Evolutionary conservation across 352 stramenopile genomes (phyloP).

Genomic region (Blastocystis sp.): DNA sequence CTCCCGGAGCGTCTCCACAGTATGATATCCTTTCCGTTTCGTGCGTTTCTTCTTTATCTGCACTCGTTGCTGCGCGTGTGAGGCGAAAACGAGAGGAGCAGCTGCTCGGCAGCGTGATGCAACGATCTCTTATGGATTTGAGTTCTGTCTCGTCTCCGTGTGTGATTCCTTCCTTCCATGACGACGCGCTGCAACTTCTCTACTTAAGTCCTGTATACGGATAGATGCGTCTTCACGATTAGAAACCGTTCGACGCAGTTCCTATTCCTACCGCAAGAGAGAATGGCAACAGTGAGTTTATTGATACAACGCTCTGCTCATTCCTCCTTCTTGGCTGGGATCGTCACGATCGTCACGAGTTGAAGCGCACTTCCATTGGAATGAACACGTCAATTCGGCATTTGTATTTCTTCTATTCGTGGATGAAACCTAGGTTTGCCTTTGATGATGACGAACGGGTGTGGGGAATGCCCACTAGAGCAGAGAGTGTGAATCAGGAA

Average conservation of each 20-base stretch:
- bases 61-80: background rate
- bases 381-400: background rate
- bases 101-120: slow-evolving; percentile 14
- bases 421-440: background rate
- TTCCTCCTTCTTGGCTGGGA: background rate
- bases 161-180: slow-evolving; percentile 9
- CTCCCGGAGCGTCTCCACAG: background rate
- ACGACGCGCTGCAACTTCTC: slow-evolving; percentile 11
- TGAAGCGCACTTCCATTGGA: background rate
- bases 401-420: background rate
- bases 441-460: background rate
- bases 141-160: background rate
- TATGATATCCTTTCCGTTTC: slow-evolving; percentile 12
- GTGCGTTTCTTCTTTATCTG: background rate
- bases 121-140: background rate
- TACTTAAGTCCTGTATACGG: background rate
- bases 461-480: background rate
- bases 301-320: background rate
- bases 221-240: background rate
- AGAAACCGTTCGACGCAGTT: background rate
- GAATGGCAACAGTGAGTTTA: background rate
- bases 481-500: background rate
- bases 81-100: background rate
- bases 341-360: background rate
- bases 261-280: background rate